Conservation (phyloP, 1,139 yeast genomes). For the Lodderomyces jiufengensis region DNA sequence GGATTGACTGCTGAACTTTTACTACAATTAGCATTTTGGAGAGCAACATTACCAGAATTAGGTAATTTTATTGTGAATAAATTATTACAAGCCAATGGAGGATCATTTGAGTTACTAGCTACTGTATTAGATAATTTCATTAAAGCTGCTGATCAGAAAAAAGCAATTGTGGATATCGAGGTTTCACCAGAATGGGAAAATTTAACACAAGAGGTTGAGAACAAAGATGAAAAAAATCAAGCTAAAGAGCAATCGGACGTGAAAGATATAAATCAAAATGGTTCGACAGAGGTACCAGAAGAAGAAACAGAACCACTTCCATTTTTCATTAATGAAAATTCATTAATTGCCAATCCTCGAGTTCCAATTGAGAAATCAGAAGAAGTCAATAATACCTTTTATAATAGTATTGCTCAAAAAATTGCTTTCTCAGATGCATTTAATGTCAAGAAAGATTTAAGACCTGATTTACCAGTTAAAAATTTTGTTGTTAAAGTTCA, state of each 20-base stretch:
- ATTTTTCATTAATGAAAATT: constrained; percentile 54
- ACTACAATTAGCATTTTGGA: constrained; percentile 80
- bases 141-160: constrained; percentile 45
- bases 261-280: too few species aligned
- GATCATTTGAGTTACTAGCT: constrained; percentile 78
- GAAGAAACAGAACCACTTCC: constrained; percentile 38
- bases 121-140: constrained; percentile 75
- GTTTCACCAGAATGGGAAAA: constrained; percentile 44
- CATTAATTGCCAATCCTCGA: constrained; percentile 60
- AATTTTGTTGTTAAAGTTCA: constrained; percentile 87
- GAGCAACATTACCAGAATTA: constrained; percentile 58
- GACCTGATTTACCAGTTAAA: constrained; percentile 88
- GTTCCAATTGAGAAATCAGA: constrained; percentile 23
- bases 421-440: constrained; percentile 82
- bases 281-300: constrained; percentile 12
- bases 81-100: constrained; percentile 76
- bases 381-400: constrained; percentile 38
- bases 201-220: constrained; percentile 21
- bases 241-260: not conserved
- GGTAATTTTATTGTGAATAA: constrained; percentile 71
- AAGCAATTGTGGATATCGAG: constrained; percentile 45
- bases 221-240: constrained; percentile 10
- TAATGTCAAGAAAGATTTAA: constrained; percentile 49
- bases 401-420: constrained; percentile 62
- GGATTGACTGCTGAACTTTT: constrained; percentile 78